Evolutionary conservation across 441 rosid genomes (phyloP), one percentile per base, ranked within the genome.

Genomic region (Mallotus japonicus): DNA sequence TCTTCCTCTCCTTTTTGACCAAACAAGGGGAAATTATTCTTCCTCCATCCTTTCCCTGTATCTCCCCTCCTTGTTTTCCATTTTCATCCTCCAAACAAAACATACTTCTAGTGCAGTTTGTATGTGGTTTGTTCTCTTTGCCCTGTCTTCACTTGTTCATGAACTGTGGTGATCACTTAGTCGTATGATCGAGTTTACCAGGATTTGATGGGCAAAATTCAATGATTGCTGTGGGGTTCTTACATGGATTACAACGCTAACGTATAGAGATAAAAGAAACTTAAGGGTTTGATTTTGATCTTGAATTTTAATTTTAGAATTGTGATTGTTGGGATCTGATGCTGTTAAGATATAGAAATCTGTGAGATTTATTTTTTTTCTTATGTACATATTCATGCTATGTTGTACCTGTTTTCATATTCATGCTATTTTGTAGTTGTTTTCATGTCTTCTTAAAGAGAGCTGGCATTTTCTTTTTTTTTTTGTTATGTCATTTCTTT

Each of bases 401-500:
- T 28, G 19, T 6, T 54, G 2, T 20, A 11, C 5, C 13, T 55
- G 72, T n/a, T 37, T 5, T 10, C 2, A 47, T 34, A 6, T 49
- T 19, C 32, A 28, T 28, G 32, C 32, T 28, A 28, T 28, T 32
- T 6, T 54, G 2, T 20, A 11, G 9, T 19, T 55, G 72, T n/a
- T 37, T 5, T 10, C 2, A 47, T 34, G 15, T 15, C 49, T 47
- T 34, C 14, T 0, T 0, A 37, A 37, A 37, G 40, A 37, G 40
- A 37, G 40, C 40, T 37, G 40, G 40, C 40, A 37, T 37, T 37
- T 40, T 24, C 2, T 34, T 34, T 74, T 11, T 1, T 44, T 46
- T 58, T 58, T 8, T 34, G 14, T 24, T 15, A 7, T n/a, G 13
- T 49, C 61, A n/a, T 59, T 72, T 42, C 61, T 54, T 75, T 59